Evolutionary conservation across 768 basidiomycete species (phyloP), one percentile per base, ranked within the genome.

Genomic region (Kwoniella sp.): DNA sequence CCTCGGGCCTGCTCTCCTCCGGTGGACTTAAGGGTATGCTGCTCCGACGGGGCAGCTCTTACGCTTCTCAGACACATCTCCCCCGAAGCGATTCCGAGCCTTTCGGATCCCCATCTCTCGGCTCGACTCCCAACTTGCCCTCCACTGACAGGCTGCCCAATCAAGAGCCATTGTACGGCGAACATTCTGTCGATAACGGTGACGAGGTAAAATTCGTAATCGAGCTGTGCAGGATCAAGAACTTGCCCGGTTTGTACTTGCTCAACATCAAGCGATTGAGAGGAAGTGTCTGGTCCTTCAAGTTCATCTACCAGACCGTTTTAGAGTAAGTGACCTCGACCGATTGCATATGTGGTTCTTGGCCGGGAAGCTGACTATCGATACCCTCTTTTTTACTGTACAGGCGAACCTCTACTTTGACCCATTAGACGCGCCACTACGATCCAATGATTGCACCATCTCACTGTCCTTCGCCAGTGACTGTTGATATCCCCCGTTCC

Each of bases 121-220:
- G 65, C 1, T 63, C 61, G 1, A 61, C 61, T 15, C 64, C 57
- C 47, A 65, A 31, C 22, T 56, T 56, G 70, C 74, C n/a, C 86
- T 89, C 60, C 82, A 88, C 23, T 76, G 74, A 80, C 13, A 57
- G 50, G 30, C 41, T 55, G 70, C 76, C 22, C 86, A 89, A 58
- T 82, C 88, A 22, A 76, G 69, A 79, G n/a, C 81, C 82, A 1
- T 62, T 89, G 23, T 97, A 95, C 74, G 94, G 94, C 15, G 91
- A 91, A 65, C 79, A 78, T 48, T 71, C 72, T 75, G 86, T 90
- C 71, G 96, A 98, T 75, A 86, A 87, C 22, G 93, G 93, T 30
- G 95, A 95, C 73, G 96, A 98, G 87, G 92, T 99, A 71, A 87
- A 91, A 71, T 98, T 98, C 84, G 91, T 88, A 13, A 90, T 97